Percentiles rank a stretch among this genome's conserved stretches.
Evolutionary conservation across 306 rosid species (phyloP).

Genomic region (Cucumis cinereus): DNA sequence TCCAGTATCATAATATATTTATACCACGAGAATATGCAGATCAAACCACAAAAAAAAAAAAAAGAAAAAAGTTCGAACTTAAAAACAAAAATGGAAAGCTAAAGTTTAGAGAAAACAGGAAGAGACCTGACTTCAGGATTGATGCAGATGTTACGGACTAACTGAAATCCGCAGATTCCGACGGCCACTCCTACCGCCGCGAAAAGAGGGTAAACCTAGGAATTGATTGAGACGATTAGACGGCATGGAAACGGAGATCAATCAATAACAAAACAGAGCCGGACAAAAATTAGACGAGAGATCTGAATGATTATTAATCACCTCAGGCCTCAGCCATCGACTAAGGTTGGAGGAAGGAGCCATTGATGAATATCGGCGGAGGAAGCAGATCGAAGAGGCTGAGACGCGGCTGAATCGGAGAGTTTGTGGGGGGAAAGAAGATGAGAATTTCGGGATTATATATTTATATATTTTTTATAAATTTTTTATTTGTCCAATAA

Average conservation of each 20-base stretch:
- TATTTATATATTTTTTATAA: not conserved
- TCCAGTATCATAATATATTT: not conserved
- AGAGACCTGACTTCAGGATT: constrained; percentile 94
- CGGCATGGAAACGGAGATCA: not conserved
- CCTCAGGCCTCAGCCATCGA: constrained; percentile 87
- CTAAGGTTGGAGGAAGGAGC: constrained; percentile 22
- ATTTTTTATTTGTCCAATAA: too few species aligned
- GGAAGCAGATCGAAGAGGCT: not conserved
- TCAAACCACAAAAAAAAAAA: not conserved
- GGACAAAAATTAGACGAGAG: not conserved
- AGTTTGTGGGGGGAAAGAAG: not conserved
- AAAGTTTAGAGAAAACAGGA: not conserved
- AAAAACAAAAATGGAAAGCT: not conserved
- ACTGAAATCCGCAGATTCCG: constrained; percentile 69
- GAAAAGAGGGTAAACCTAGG: constrained; percentile 84
- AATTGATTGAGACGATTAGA: not conserved
- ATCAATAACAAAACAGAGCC: not conserved
- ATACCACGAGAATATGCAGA: not conserved
- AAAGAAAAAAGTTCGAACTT: not conserved
- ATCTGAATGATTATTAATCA: constrained; percentile 9
- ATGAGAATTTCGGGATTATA: not conserved
- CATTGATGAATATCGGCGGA: constrained; percentile 13
- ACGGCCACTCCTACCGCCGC: constrained; percentile 74
- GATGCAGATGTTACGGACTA: constrained; percentile 62
- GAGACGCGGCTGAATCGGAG: not conserved